phyloP scores from a whole-genome alignment of 257 asterid species.

The Nicotiana tabacum region DNA sequence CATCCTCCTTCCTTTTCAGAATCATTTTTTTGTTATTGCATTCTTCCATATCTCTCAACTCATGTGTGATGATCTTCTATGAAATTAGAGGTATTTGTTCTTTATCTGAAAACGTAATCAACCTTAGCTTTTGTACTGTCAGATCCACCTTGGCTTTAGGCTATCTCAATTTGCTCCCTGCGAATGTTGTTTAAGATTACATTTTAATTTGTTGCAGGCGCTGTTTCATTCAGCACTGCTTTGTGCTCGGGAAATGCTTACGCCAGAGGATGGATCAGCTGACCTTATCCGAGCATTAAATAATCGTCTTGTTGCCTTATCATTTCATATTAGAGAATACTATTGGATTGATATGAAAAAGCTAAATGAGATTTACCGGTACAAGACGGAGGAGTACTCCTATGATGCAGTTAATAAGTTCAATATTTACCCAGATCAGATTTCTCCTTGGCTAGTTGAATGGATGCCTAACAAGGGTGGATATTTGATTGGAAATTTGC shows the following conservation, averaged over 20 bases:
- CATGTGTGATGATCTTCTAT: neutral
- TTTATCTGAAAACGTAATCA: neutral
- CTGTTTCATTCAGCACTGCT: slow-evolving; percentile 64
- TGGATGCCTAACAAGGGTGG: slow-evolving; percentile 82
- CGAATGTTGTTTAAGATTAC: neutral
- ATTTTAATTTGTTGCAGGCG: slow-evolving; percentile 37
- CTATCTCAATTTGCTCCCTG: neutral
- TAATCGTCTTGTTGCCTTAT: slow-evolving; percentile 67
- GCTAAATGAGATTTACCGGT: slow-evolving; percentile 66
- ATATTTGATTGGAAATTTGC: slow-evolving; percentile 62
- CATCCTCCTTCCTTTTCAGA: neutral
- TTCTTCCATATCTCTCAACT: neutral
- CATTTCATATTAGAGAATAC: slow-evolving; percentile 71
- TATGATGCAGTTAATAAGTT: slow-evolving; percentile 73
- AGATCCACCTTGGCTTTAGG: neutral
- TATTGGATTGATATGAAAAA: slow-evolving; percentile 70
- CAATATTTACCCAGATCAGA: slow-evolving; percentile 76
- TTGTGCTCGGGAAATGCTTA: slow-evolving; percentile 71
- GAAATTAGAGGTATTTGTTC: neutral
- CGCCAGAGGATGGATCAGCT: slow-evolving; percentile 62
- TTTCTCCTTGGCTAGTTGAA: slow-evolving; percentile 66
- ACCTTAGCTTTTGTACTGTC: neutral
- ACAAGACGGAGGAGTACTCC: slow-evolving; percentile 76
- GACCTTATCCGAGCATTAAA: slow-evolving; percentile 63
- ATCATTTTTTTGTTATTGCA: neutral